Base-by-base conservation (phyloP, 805 yeast genomes). In the Hanseniaspora nectarophila region DNA sequence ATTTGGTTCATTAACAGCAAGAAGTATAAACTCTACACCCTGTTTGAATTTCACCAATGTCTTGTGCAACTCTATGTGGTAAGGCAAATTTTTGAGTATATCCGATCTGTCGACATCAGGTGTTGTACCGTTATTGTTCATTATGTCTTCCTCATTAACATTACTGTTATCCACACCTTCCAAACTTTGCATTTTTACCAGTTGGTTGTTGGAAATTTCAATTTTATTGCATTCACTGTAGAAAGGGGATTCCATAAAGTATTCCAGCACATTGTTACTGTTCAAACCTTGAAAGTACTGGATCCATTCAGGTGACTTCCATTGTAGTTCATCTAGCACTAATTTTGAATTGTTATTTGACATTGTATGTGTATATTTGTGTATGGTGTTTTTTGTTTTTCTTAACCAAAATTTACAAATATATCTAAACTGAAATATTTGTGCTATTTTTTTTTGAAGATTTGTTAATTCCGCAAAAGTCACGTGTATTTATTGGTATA, bases 281-380 rank as follows among this genome's bases (percentile, higher is more conserved):
- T 88, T 74, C 23, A 92, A 75, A 0, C 95, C 97, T n/a, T 49
- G 53, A 63, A 80, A 81, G 50, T 81, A 77, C 63, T 88, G 95
- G 57, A 92, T 87, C 94, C 96, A 92, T 66, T 92, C 98, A 0
- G 98, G 97, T 3, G 92, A 82, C 58, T 89, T 78, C 98, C 98
- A 92, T 65, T 89, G 97, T 39, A 92, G 74, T 61, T 90, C 97
- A 62, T 89, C 97, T 26, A 89, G 70, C 1, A 42, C 92, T 95
- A 92, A 66, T 90, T 97, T 1, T 90, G 81, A 58, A 88, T 78
- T 97, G 97, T 92, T 66, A 88, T 97, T 43, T 90, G 74, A 61
- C 89, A 97, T 62, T 88, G 96, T 29, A 88, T 71, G 29, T 72
- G 33, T 12, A 13, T 31, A 15, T 28, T 9, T 28, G 4, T 31